Base-by-base conservation (phyloP, 768 basidiomycete genomes). In the Cyclocybe cylindracea region DNA sequence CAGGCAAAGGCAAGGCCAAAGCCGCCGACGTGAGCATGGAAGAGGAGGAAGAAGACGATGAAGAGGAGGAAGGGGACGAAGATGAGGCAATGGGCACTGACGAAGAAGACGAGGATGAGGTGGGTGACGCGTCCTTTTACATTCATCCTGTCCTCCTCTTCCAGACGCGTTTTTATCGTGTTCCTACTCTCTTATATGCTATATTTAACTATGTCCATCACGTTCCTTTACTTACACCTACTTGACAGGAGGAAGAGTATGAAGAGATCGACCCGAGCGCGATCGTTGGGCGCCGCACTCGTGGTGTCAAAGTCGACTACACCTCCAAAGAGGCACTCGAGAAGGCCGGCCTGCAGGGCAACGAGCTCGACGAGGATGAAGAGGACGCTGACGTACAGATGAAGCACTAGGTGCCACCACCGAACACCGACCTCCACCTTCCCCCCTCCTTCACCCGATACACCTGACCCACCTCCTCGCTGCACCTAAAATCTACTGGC, bases 241-340 rank as follows among this genome's bases (percentile, higher is more conserved):
- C 31, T 7, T 37, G 40, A 29, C 54, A 64, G 50, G 65, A 72
- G 51, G 80, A 85, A 2, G 70, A 68, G 10, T 67, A 76, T 18
- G 76, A 75, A 13, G 82, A 80, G 48, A 86, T 91, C 50, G 80
- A 91, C 67, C 81, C 86, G 5, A 61, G 66, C 8, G 82, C 65
- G 11, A 91, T 91, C 57, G 46, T 82, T 46, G 65, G 74, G 37
- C 79, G 87, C 46, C 85, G 89, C 60, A 89, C 89, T 33, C 87
- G 90, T 39, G 88, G 88, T 35, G 71, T 77, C 31, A 83, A 75
- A 59, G 82, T 93, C 57, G 87, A 93, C 70, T 93, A 93, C 65
- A 82, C 83, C 37, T 90, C 89, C 33, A 58, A 77, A 40, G 89
- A 89, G 62, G 90, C 91, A 2, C 77, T 83, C 45, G 73, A 69